Base-by-base conservation (phyloP, 306 rosid species). In the Casuarina glauca region DNA sequence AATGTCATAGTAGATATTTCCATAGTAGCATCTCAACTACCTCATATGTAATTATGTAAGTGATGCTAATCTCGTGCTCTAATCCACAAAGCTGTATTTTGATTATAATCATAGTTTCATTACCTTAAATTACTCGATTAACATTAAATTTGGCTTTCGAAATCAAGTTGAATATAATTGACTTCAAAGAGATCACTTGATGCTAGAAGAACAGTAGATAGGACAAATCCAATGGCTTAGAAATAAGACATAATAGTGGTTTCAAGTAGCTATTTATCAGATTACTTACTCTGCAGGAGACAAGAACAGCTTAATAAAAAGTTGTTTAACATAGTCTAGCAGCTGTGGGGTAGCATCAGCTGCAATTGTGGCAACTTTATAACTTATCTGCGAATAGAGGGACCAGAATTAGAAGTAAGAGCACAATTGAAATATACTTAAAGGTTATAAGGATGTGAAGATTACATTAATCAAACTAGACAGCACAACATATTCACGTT, bases 291-390 rank as follows among this genome's bases (percentile, higher is more conserved):
- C 94, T 16, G 96, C 94, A 58, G 91, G 76, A 79, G 80, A 84
- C 81, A 84, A 93, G 84, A 94, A 84, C 81, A 89, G 87, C 74
- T 69, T 80, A 32, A 88, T 79, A 77, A 90, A 87, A 84, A 92
- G 86, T 76, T 83, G 92, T 53, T 85, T 87, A 73, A 92, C 76
- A 76, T 69, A 64, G 72, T 89, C 87, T 74, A 81, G 64, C 12
- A 87, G 77, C 84, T 89, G 84, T 3, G 97, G 98, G 61, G 83
- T 88, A 35, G 97, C 93, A 90, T 94, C 97, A 60, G 95, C 91
- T 58, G 84, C 96, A 81, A 92, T 87, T 66, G 82, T 81, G 76
- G 64, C 81, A 52, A 90, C 69, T 83, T 86, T 80, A 74, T 80
- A 49, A 86, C 95, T 87, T 82, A 90, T 35, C 98, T 94, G 90